phyloP scores from a whole-genome alignment of 208 protist genomes.

The Leishmania gerbilli region DNA sequence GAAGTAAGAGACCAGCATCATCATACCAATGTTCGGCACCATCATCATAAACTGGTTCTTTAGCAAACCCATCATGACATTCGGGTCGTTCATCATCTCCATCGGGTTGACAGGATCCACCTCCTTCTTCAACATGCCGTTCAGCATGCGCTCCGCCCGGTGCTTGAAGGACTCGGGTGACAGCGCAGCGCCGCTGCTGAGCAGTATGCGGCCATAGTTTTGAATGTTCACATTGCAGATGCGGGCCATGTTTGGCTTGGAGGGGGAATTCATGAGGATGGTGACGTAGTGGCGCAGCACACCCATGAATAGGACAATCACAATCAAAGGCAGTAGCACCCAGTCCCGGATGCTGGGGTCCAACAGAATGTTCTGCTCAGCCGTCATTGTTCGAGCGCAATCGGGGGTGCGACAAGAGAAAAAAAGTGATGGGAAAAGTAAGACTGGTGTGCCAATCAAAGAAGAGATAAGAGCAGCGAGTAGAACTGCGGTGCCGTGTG shows the following conservation, averaged over 20 bases:
- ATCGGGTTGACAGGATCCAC: conserved; percentile 85
- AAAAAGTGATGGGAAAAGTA: not conserved
- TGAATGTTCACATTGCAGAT: conserved; percentile 75
- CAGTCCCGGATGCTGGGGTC: conserved; percentile 95
- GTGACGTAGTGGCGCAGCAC: conserved; percentile 90
- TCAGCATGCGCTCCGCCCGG: conserved; percentile 60
- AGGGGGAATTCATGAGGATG: conserved; percentile 56
- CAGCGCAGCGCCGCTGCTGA: conserved; percentile 57
- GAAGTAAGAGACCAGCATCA: conserved; percentile 96
- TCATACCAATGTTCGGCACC: conserved; percentile 95
- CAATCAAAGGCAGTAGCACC: conserved; percentile 95
- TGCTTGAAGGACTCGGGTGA: conserved; percentile 57
- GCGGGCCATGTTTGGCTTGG: conserved; percentile 52
- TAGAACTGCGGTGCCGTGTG: not conserved
- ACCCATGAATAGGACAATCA: conserved; percentile 93
- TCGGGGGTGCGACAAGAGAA: not conserved
- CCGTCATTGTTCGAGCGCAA: conserved; percentile 33
- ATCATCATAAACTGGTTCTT: conserved; percentile 95
- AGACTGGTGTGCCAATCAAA: not conserved
- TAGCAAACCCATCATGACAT: conserved; percentile 94
- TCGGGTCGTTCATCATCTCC: conserved; percentile 93
- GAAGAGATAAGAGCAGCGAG: not conserved
- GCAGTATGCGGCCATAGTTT: conserved; percentile 66
- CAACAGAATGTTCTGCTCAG: conserved; percentile 83
- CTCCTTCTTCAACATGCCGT: conserved; percentile 62